Percentiles rank a stretch among this genome's conserved stretches.
Evolutionary conservation across 805 yeast genomes (phyloP).

Genomic region (Teunomyces cretensis): DNA sequence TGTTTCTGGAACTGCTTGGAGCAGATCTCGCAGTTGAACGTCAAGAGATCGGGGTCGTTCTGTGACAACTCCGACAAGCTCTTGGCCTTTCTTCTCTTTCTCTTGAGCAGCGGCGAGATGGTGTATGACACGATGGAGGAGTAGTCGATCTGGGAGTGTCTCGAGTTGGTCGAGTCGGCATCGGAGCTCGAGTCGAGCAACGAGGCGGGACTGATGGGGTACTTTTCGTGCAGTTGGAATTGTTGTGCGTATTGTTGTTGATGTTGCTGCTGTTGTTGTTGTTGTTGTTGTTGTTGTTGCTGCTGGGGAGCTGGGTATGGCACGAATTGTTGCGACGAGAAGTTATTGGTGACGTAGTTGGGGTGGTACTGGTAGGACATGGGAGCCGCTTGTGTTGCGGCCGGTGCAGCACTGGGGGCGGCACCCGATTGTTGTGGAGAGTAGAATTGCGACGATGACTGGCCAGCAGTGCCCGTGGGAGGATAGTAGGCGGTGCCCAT

Average conservation of each 20-base stretch:
- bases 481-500: not conserved
- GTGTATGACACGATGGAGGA: slow-evolving; percentile 35
- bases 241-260: not conserved
- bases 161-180: slow-evolving; percentile 3
- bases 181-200: slow-evolving; percentile 1
- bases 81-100: slow-evolving; percentile 13
- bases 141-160: slow-evolving; percentile 26
- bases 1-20: slow-evolving; percentile 48
- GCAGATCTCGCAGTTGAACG: slow-evolving; percentile 43
- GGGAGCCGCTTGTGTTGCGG: not conserved
- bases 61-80: slow-evolving; percentile 5
- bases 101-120: slow-evolving; percentile 28
- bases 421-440: not conserved
- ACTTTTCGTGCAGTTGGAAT: not conserved
- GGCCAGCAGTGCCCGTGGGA: not conserved
- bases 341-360: slow-evolving; percentile 7
- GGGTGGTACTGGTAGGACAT: slow-evolving; percentile 6
- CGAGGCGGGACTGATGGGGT: slow-evolving; percentile 7
- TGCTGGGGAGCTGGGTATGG: slow-evolving; percentile 1
- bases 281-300: slow-evolving; percentile 2
- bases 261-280: not conserved
- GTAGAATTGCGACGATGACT: not conserved
- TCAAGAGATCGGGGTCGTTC: slow-evolving; percentile 6
- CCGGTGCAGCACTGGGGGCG: not conserved
- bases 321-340: not conserved